Evolutionary conservation across 2,329 filamentous ascomycete genomes (phyloP).

Genomic region (Alternaria arbusti): DNA sequence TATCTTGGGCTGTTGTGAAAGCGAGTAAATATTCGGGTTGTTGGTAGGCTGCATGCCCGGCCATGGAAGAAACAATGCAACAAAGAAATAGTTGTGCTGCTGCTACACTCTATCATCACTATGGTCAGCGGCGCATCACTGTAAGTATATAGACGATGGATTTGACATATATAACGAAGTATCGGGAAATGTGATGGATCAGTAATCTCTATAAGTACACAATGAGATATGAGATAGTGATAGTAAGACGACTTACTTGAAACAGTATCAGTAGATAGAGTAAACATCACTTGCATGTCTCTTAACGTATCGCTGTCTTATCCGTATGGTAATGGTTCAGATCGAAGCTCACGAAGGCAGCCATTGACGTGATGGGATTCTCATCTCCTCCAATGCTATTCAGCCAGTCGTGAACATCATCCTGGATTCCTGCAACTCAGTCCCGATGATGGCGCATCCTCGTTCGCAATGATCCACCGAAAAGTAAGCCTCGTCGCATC

Average conservation of each 20-base stretch:
- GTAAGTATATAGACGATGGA: not conserved
- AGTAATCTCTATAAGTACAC: not conserved
- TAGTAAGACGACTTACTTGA: not conserved
- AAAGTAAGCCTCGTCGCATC: constrained; percentile 11
- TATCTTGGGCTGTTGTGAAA: not conserved
- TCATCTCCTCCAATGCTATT: not conserved
- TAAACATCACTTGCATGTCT: not conserved
- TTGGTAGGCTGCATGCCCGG: not conserved
- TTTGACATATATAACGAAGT: not conserved
- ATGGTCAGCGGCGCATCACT: not conserved
- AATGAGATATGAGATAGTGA: not conserved
- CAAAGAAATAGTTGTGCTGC: not conserved
- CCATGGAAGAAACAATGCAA: not conserved
- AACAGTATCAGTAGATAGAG: not conserved
- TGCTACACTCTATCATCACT: not conserved
- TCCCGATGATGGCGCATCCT: not conserved
- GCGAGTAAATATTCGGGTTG: not conserved
- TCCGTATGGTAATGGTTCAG: not conserved
- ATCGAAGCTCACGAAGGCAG: not conserved
- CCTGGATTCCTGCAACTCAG: not conserved
- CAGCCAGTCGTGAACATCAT: not conserved
- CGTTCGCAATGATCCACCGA: constrained; percentile 9
- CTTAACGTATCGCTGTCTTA: not conserved
- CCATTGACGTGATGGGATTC: not conserved
- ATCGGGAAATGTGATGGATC: not conserved